These are phyloP conservation scores for Rhodofomes roseus DNA, from an alignment of 1,284 basidiomycete species.

Conservation along the genomic window DNA sequence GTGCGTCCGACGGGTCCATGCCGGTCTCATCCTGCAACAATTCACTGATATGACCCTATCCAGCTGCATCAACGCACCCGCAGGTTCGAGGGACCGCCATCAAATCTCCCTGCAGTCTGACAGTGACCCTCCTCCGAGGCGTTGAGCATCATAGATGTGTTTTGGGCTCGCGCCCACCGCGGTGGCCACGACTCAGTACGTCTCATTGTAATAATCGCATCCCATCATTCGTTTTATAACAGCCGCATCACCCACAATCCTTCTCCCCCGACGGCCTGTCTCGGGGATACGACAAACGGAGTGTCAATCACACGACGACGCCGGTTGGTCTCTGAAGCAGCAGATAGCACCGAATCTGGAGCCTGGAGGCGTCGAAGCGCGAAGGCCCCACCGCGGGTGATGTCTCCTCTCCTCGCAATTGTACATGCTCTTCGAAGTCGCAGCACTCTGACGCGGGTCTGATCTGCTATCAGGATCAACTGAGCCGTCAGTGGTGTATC, in stretches of 20 bases:
- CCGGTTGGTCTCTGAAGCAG: background rate
- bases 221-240: background rate
- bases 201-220: background rate
- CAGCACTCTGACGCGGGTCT: background rate
- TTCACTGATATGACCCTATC: too few relatives aligned
- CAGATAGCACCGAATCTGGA: background rate
- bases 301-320: background rate
- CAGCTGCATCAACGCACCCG: too few relatives aligned
- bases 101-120: background rate
- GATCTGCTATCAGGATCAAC: background rate
- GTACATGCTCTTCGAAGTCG: too few relatives aligned
- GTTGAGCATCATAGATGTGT: background rate
- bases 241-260: background rate
- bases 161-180: background rate
- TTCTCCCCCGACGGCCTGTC: background rate
- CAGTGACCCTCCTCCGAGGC: background rate
- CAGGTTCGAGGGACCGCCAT: background rate
- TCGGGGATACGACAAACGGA: background rate
- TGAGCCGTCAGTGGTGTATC: background rate
- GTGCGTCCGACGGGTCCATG: too few relatives aligned
- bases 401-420: too few relatives aligned
- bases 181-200: background rate
- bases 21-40: too few relatives aligned
- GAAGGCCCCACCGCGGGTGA: background rate
- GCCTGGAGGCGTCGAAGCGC: background rate